Conservation (phyloP, 768 basidiomycete species). For the Epithele typhae region DNA sequence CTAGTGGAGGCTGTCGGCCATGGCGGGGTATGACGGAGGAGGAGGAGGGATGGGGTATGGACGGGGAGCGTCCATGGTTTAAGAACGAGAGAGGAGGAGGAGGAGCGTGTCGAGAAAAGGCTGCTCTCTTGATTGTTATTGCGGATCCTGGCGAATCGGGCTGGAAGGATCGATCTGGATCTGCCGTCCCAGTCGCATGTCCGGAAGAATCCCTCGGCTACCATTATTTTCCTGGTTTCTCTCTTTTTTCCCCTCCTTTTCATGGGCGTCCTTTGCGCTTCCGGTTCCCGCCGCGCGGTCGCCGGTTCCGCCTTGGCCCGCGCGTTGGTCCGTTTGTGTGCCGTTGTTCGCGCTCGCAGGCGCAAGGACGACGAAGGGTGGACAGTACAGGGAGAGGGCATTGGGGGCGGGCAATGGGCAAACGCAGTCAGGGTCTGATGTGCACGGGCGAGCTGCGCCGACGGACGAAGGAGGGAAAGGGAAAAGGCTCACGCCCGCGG, state of each 20-base stretch:
- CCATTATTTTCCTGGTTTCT: constrained; percentile 8
- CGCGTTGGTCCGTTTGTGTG: no score
- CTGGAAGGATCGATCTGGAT: constrained; percentile 22
- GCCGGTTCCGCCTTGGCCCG: no score
- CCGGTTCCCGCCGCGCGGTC: no score
- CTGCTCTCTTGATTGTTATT: constrained; percentile 24
- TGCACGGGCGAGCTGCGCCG: constrained; percentile 7
- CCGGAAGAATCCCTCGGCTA: constrained; percentile 15
- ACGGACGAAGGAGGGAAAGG: background rate
- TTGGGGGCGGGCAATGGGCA: background rate
- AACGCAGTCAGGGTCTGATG: constrained; percentile 6
- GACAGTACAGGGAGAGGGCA: background rate
- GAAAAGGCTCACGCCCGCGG: constrained; percentile 4
- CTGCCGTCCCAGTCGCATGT: constrained; percentile 14
- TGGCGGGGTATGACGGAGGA: constrained; percentile 22
- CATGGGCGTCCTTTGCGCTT: constrained; percentile 7
- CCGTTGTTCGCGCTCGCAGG: no score
- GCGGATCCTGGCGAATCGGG: constrained; percentile 35
- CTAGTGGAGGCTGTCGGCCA: constrained; percentile 32
- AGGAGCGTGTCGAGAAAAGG: constrained; percentile 19
- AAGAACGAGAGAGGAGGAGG: constrained; percentile 20
- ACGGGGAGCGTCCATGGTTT: constrained; percentile 26
- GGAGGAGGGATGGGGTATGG: constrained; percentile 19
- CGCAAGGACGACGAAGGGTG: no score
- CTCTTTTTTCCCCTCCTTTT: constrained; percentile 3